These are phyloP conservation scores for Aspergillus nidulans DNA, from an alignment of 495 filamentous ascomycete genomes.

Conservation along the genomic window DNA sequence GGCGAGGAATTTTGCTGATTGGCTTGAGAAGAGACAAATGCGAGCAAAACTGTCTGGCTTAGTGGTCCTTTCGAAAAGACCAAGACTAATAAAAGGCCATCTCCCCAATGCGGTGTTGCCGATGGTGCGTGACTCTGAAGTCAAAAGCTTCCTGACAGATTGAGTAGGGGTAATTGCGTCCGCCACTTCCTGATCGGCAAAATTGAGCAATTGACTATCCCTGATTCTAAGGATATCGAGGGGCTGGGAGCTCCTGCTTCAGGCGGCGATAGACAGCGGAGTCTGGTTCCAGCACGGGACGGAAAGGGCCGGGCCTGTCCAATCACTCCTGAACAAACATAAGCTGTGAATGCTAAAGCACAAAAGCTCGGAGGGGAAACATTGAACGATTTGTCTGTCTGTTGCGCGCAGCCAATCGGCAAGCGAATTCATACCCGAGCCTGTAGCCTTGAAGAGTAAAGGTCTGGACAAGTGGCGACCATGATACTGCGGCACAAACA, in stretches of 20 bases:
- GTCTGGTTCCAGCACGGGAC: slow-evolving; percentile 30
- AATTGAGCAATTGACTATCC: not conserved
- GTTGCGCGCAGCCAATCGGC: slow-evolving; percentile 7
- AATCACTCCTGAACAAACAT: slow-evolving; percentile 10
- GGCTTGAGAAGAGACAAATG: slow-evolving; percentile 18
- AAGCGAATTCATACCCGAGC: not conserved
- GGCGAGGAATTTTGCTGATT: slow-evolving; percentile 37
- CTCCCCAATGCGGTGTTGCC: slow-evolving; percentile 7
- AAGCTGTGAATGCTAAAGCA: slow-evolving; percentile 10
- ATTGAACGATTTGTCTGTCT: slow-evolving; percentile 1
- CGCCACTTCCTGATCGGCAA: not conserved
- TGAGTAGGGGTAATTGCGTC: not conserved
- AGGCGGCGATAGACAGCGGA: slow-evolving; percentile 8
- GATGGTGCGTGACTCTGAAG: not conserved
- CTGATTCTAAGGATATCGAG: not conserved
- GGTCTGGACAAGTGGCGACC: not conserved
- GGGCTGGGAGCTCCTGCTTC: not conserved
- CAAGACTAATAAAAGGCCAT: slow-evolving; percentile 25
- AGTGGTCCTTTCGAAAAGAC: slow-evolving; percentile 25
- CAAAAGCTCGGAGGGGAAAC: slow-evolving; percentile 3
- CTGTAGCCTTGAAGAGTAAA: slow-evolving; percentile 3
- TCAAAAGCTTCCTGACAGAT: not conserved
- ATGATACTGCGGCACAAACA: slow-evolving; percentile 5
- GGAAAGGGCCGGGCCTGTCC: slow-evolving; percentile 44
- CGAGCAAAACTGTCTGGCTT: slow-evolving; percentile 23